Evolutionary conservation across 768 basidiomycete genomes (phyloP).

Genomic region (Trametes cinnabarina): DNA sequence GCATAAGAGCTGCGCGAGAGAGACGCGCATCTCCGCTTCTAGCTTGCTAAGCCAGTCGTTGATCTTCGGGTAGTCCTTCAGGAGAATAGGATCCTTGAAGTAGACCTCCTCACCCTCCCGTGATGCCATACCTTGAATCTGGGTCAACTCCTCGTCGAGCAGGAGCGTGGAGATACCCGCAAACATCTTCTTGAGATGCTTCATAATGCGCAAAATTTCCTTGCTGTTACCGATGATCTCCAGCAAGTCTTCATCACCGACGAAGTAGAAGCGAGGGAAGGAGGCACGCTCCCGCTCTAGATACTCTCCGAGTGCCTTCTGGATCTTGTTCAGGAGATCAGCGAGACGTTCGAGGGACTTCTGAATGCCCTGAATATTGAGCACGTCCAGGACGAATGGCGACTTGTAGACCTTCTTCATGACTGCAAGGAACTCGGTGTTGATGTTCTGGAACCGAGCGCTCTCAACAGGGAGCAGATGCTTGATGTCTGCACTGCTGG

Average conservation of each 20-base stretch:
- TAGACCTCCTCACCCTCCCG: constrained; percentile 92
- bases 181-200: constrained; percentile 99
- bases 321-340: constrained; percentile 95
- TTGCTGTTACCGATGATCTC: constrained; percentile 99
- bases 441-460: constrained; percentile 98
- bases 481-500: constrained; percentile 99
- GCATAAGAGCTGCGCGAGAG: constrained; percentile 78
- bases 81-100: constrained; percentile 77
- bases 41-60: constrained; percentile 97
- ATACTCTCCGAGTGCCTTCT: constrained; percentile 98
- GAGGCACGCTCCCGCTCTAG: constrained; percentile 95
- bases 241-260: constrained; percentile 96
- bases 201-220: constrained; percentile 96
- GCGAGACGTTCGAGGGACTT: constrained; percentile 96
- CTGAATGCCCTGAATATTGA: constrained; percentile 95
- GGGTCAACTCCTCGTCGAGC: constrained; percentile 83
- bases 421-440: constrained; percentile 93
- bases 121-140: constrained; percentile 92
- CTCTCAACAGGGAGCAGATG: constrained; percentile 97
- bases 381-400: constrained; percentile 93
- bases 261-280: constrained; percentile 99
- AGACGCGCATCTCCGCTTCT: constrained; percentile 89
- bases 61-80: constrained; percentile 95
- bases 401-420: constrained; percentile 99
- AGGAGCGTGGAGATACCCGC: constrained; percentile 90